phyloP scores from a whole-genome alignment of 768 basidiomycete species.

The Pisolithus microcarpus region DNA sequence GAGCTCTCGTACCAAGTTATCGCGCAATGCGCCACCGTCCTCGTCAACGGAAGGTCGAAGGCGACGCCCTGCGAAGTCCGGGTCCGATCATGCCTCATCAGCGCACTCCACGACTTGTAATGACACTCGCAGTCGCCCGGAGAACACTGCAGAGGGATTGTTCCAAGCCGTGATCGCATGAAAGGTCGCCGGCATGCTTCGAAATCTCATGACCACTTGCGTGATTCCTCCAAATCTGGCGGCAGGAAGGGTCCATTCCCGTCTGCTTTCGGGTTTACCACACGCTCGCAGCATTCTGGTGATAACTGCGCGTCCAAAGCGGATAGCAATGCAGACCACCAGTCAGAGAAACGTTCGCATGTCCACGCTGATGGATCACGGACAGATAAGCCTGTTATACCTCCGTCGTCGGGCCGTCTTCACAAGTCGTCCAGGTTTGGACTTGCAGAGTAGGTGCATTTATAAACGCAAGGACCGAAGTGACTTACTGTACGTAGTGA shows the following conservation, averaged over 20 bases:
- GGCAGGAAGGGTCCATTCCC: conserved; percentile 3
- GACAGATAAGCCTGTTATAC: conserved; percentile 22
- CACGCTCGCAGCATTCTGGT: conserved; percentile 5
- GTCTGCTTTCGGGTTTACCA: conserved; percentile 9
- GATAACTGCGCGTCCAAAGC: conserved; percentile 10
- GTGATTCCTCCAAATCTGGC: conserved; percentile 13
- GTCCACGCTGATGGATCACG: neutral
- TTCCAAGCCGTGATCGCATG: conserved; percentile 14
- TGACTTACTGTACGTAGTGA: conserved; percentile 18
- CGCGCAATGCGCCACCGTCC: conserved; percentile 8
- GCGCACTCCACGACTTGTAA: conserved; percentile 7
- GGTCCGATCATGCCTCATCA: conserved; percentile 4
- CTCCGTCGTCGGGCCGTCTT: conserved; percentile 18
- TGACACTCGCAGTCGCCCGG: conserved; percentile 10
- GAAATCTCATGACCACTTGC: conserved; percentile 19
- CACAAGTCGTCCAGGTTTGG: conserved; percentile 18
- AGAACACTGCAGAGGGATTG: conserved; percentile 6
- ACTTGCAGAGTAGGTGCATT: conserved; percentile 22
- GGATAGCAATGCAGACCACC: conserved; percentile 4
- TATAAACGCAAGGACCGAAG: neutral
- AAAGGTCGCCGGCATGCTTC: conserved; percentile 11
- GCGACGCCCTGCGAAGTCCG: conserved; percentile 7
- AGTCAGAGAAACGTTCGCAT: conserved; percentile 7
- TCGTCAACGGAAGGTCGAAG: conserved; percentile 8
- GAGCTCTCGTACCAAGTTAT: conserved; percentile 15